Evolutionary conservation across 2,329 filamentous ascomycete species (phyloP), one percentile per base, ranked within the genome.

Genomic region (Cadophora sp.): DNA sequence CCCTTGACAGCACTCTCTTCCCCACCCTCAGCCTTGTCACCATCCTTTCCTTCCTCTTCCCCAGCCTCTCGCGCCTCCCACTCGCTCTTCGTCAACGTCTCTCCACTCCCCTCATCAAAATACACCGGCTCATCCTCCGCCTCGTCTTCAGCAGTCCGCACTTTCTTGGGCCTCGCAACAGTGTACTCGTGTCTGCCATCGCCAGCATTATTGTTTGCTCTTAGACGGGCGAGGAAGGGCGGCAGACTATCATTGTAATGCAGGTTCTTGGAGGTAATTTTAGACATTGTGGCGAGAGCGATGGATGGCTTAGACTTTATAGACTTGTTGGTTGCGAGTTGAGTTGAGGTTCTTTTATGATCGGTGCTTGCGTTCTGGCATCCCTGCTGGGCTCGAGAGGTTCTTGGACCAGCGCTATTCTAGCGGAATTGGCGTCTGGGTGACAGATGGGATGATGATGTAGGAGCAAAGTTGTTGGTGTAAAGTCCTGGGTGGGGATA

Each of bases 81-180:
- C 66, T 79, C 77, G 18, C 77, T 76, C 55, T 77, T 78, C 39
- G 80, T 77, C 60, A 73, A 66, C 4, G 76, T 84, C 36, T 89
- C 84, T 64, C 92, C 90, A 59, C 88, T 91, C 4, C 85, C 83
- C 76, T 93, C 91, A 71, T 95, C 87, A 4, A 96, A 87, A 61
- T 93, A 88, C 0, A 93, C 83, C 0, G 92, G 92, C 59, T 84
- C 89, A 77, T 95, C 92, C 72, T 95, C 92, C 14, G 90, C 91
- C 68, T 93, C 88, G 48, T 89, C 89, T 72, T 90, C 88, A 67
- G 81, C 86, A 18, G 85, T 87, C 43, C 83, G 84, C 79, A 81
- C 85, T 80, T 85, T 66, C 70, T 75, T 74, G 78, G 59, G 83
- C 33, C 77, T 71, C 5, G 80, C n/a, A 22, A 69, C 62, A 16